These are phyloP conservation scores for Ceratocystis diversiconidia DNA, from an alignment of 2,329 filamentous ascomycete species.

Conservation along the genomic window DNA sequence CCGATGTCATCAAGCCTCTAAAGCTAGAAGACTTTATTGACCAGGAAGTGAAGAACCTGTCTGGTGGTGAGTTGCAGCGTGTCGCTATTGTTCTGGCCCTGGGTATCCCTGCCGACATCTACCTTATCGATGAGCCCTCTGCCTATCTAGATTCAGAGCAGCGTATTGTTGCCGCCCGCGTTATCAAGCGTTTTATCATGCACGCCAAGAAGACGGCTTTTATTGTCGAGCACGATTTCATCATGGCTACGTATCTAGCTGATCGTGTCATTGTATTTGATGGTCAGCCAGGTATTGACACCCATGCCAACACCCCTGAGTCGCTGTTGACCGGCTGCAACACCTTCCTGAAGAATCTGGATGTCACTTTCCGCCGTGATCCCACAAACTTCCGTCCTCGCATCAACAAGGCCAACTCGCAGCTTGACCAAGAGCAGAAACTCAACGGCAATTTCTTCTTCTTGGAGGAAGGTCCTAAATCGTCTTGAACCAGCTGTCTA, in stretches of 20 bases:
- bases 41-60: constrained; percentile 97
- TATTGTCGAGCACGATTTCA: constrained; percentile 99
- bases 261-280: constrained; percentile 99
- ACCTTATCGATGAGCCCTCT: constrained; percentile 94
- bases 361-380: constrained; percentile 97
- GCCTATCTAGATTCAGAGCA: constrained; percentile 98
- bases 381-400: constrained; percentile 90
- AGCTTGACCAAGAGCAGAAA: constrained; percentile 98
- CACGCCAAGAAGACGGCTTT: constrained; percentile 99
- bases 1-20: constrained; percentile 97
- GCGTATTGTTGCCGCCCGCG: constrained; percentile 89
- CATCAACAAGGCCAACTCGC: constrained; percentile 94
- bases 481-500: constrained; percentile 34
- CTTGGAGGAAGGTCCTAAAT: constrained; percentile 59
- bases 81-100: constrained; percentile 96
- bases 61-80: constrained; percentile 97
- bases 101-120: constrained; percentile 90
- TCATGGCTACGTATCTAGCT: constrained; percentile 67
- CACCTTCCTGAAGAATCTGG: constrained; percentile 85
- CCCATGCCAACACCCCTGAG: constrained; percentile 80
- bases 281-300: constrained; percentile 74
- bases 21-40: constrained; percentile 99
- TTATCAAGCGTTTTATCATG: constrained; percentile 99
- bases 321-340: constrained; percentile 93
- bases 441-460: constrained; percentile 91